These are phyloP conservation scores for Aureobasidium musti DNA, from an alignment of 2,329 filamentous ascomycete species.

Conservation along the genomic window DNA sequence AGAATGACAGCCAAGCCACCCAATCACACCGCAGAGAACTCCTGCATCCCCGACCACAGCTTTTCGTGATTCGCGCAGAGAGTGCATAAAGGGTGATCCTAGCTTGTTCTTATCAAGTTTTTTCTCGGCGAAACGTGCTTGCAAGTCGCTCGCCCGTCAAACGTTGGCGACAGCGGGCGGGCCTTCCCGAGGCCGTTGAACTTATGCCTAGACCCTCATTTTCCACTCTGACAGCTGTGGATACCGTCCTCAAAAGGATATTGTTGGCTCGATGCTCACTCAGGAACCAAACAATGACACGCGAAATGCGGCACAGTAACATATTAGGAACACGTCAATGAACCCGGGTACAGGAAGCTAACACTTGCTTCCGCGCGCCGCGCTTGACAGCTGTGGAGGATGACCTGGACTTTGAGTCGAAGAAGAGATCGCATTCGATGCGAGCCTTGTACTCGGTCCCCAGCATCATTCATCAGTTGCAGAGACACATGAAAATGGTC, in stretches of 20 bases:
- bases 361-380: conserved; percentile 16
- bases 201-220: conserved; percentile 13
- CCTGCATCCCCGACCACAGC: conserved; percentile 8
- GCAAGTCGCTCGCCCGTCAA: conserved; percentile 1
- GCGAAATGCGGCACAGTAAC: conserved; percentile 1
- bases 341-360: conserved; percentile 18
- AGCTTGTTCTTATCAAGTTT: conserved; percentile 24
- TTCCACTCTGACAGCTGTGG: not conserved
- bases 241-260: not conserved
- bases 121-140: conserved; percentile 26
- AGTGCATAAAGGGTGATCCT: conserved; percentile 17
- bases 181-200: conserved; percentile 4
- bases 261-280: conserved; percentile 2
- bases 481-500: no score
- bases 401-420: not conserved
- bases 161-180: conserved; percentile 9
- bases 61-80: conserved; percentile 27
- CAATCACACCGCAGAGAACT: conserved; percentile 26
- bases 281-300: not conserved
- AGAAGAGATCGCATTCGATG: not conserved
- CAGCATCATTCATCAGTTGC: no score
- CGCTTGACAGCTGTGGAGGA: not conserved
- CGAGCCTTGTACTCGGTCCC: no score
- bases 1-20: conserved; percentile 4
- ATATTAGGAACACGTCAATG: not conserved